Conservation (phyloP, 208 protist species). For the Naegleria fowleri region DNA sequence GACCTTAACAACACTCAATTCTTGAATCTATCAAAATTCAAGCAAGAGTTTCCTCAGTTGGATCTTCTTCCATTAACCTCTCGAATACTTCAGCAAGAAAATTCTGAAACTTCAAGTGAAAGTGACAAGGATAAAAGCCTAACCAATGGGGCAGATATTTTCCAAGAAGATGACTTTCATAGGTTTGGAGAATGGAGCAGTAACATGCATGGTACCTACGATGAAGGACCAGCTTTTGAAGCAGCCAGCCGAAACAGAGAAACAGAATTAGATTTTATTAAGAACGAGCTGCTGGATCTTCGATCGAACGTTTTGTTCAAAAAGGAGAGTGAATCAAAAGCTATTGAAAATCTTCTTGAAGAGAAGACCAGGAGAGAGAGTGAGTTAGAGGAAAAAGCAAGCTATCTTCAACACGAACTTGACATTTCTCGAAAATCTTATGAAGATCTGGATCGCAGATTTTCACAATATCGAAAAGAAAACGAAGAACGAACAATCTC, state of each 20-base stretch:
- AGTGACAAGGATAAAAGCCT: background rate
- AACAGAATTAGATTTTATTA: background rate
- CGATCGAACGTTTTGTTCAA: background rate
- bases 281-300: background rate
- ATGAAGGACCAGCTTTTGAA: background rate
- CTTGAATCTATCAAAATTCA: background rate
- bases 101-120: background rate
- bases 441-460: background rate
- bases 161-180: background rate
- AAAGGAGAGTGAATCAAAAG: background rate
- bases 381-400: background rate
- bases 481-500: background rate
- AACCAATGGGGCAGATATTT: background rate
- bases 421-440: background rate
- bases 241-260: background rate
- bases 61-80: background rate
- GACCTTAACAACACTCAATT: background rate
- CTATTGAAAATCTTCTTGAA: background rate
- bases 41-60: background rate
- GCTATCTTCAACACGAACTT: background rate
- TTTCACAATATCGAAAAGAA: background rate
- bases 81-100: background rate
- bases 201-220: background rate
- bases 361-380: background rate
- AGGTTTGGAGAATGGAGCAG: background rate